These are phyloP conservation scores for Clarireedia homoeocarpa DNA, from an alignment of 2,329 filamentous ascomycete genomes.

Conservation along the genomic window DNA sequence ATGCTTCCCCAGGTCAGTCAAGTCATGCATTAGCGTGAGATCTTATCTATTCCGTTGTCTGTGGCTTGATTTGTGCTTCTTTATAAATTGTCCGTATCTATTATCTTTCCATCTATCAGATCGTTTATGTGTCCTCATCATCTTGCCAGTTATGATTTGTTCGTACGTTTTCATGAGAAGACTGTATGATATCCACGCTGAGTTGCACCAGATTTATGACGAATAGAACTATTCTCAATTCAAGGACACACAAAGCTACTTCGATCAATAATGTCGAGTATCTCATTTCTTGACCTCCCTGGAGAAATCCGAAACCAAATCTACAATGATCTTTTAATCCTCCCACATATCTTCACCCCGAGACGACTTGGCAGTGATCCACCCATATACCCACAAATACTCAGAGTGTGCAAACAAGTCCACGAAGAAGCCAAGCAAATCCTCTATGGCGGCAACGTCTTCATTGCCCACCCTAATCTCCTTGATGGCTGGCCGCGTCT, in stretches of 20 bases:
- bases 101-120: too few relatives aligned
- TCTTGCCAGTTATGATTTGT: too few relatives aligned
- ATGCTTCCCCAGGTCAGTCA: not conserved
- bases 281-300: conserved; percentile 37
- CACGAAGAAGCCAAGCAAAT: conserved; percentile 30
- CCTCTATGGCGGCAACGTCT: conserved; percentile 41
- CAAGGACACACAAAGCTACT: too few relatives aligned
- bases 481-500: conserved; percentile 38
- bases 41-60: not conserved
- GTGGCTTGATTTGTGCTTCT: not conserved
- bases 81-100: too few relatives aligned
- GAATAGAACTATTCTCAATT: too few relatives aligned
- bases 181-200: too few relatives aligned
- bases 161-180: too few relatives aligned
- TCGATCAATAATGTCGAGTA: conserved; percentile 8
- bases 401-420: conserved; percentile 17
- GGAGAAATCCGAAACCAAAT: conserved; percentile 55
- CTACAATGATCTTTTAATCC: conserved; percentile 29
- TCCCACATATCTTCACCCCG: conserved; percentile 17
- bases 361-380: conserved; percentile 13
- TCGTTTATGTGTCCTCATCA: too few relatives aligned
- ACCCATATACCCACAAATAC: conserved; percentile 28
- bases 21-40: not conserved
- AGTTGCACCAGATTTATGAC: too few relatives aligned
- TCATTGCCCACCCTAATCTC: conserved; percentile 40